phyloP scores from a whole-genome alignment of 202 grass and related monocot species.

The Carex arenaria region DNA sequence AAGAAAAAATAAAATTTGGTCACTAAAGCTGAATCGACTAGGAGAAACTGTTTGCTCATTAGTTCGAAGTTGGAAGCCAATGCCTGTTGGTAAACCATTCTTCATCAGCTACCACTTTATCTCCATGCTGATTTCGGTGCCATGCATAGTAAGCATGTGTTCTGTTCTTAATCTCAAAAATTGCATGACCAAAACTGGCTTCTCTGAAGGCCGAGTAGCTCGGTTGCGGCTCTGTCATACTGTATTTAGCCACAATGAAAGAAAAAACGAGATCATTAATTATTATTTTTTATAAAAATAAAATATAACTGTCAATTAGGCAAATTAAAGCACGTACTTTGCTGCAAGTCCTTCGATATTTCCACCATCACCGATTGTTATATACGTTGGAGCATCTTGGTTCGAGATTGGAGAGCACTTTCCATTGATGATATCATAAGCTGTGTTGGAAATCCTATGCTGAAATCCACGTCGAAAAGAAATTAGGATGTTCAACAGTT shows the following conservation, averaged over 20 bases:
- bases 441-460: constrained; percentile 38
- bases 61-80: constrained; percentile 8
- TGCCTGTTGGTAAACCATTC: constrained; percentile 48
- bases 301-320: neutral
- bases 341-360: constrained; percentile 43
- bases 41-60: neutral
- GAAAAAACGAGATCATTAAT: neutral
- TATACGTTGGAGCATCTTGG: constrained; percentile 27
- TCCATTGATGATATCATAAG: constrained; percentile 26
- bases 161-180: constrained; percentile 49
- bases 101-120: constrained; percentile 32
- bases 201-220: constrained; percentile 56
- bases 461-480: neutral
- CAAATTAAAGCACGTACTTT: neutral
- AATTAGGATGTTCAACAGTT: neutral
- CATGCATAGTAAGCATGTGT: constrained; percentile 51
- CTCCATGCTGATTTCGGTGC: constrained; percentile 46
- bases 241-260: neutral
- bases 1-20: neutral
- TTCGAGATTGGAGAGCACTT: constrained; percentile 29
- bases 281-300: neutral
- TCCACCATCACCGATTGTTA: constrained; percentile 45
- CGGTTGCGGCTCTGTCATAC: constrained; percentile 40
- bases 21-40: neutral
- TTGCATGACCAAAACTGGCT: constrained; percentile 50